Percentiles rank a stretch among this genome's conserved stretches.
phyloP scores from a whole-genome alignment of 768 basidiomycete genomes.

The Lactarius deliciosus region DNA sequence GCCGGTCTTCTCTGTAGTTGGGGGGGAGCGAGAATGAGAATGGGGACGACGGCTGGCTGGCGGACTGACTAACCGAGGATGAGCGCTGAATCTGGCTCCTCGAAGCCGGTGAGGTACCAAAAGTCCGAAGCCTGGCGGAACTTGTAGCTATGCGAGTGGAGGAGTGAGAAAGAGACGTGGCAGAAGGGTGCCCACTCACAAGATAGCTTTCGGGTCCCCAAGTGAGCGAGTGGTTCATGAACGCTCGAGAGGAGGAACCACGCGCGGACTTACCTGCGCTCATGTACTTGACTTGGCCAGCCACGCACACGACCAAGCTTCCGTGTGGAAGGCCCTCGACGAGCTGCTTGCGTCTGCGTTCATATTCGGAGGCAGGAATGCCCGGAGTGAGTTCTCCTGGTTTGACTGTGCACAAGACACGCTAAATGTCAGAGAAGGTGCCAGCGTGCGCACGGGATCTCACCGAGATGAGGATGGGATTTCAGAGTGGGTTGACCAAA shows the following conservation, averaged over 20 bases:
- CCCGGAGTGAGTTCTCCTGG: conserved; percentile 45
- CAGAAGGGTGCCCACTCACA: neutral
- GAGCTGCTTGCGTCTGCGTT: conserved; percentile 40
- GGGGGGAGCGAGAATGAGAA: conserved; percentile 3
- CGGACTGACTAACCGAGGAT: conserved; percentile 58
- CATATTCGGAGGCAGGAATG: conserved; percentile 46
- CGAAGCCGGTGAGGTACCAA: conserved; percentile 95
- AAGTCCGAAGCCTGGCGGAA: conserved; percentile 91
- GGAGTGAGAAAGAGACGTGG: neutral
- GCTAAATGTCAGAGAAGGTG: neutral
- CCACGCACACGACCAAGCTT: conserved; percentile 45
- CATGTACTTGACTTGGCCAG: conserved; percentile 47
- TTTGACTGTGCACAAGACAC: conserved; percentile 28
- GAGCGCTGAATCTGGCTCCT: conserved; percentile 89
- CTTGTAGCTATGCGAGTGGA: conserved; percentile 69
- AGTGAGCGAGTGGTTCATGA: neutral
- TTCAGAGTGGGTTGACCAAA: conserved; percentile 45
- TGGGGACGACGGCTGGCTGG: neutral
- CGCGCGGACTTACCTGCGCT: conserved; percentile 31
- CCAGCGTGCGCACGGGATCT: neutral
- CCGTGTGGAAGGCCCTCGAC: conserved; percentile 45
- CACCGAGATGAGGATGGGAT: conserved; percentile 47
- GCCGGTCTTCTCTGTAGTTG: conserved; percentile 61
- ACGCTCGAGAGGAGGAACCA: neutral
- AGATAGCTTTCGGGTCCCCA: neutral